Percentiles rank a stretch among this genome's conserved stretches.
phyloP scores from a whole-genome alignment of 2,329 filamentous ascomycete species.

The Huntiella moniliformis region DNA sequence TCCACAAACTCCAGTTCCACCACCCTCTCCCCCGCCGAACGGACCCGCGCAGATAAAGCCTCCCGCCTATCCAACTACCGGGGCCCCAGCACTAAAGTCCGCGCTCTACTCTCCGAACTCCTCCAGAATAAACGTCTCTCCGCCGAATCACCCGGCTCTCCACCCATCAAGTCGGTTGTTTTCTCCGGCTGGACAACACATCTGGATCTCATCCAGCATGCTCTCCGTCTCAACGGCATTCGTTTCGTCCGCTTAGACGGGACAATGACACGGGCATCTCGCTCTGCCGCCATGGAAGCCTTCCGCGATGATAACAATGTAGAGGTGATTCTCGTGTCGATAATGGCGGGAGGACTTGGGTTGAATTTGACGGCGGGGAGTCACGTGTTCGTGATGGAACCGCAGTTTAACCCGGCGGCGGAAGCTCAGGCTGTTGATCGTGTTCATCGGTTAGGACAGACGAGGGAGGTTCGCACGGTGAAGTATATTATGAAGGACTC shows the following conservation, averaged over 20 bases:
- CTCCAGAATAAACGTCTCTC: constrained; percentile 45
- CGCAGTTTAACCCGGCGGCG: constrained; percentile 88
- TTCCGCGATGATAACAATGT: constrained; percentile 58
- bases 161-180: constrained; percentile 78
- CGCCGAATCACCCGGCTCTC: constrained; percentile 36
- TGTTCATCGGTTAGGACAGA: constrained; percentile 81
- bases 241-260: constrained; percentile 71
- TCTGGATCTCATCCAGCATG: constrained; percentile 76
- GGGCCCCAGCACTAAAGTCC: constrained; percentile 84
- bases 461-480: constrained; percentile 66
- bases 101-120: constrained; percentile 59
- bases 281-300: constrained; percentile 53
- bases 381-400: constrained; percentile 92
- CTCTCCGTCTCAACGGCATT: constrained; percentile 49
- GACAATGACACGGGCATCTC: constrained; percentile 59
- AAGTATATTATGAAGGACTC: constrained; percentile 79
- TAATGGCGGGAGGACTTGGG: constrained; percentile 78
- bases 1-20: constrained; percentile 6
- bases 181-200: constrained; percentile 96
- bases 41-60: constrained; percentile 6
- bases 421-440: constrained; percentile 91
- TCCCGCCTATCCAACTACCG: constrained; percentile 40
- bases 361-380: constrained; percentile 77
- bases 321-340: constrained; percentile 74
- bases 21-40: constrained; percentile 14